These are phyloP conservation scores for Nemania sp. DNA, from an alignment of 2,329 filamentous ascomycete genomes.

Conservation along the genomic window DNA sequence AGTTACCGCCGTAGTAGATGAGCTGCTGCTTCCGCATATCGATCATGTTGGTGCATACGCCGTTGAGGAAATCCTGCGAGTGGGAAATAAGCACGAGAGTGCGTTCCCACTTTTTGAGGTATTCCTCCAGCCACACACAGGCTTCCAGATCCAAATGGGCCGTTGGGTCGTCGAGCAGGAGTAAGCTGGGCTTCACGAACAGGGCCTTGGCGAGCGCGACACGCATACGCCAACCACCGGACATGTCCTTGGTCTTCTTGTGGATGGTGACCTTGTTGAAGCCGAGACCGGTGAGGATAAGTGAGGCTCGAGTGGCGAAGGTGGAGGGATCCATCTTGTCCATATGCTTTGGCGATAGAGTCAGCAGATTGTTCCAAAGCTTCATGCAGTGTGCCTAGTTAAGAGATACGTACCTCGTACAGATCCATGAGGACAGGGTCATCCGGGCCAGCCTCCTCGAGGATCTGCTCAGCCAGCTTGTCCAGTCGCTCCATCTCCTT, in stretches of 20 bases:
- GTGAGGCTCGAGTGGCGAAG: constrained; percentile 91
- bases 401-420: constrained; percentile 76
- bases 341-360: constrained; percentile 71
- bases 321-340: constrained; percentile 98
- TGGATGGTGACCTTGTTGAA: constrained; percentile 98
- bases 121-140: constrained; percentile 99
- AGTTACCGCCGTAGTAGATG: constrained; percentile 99
- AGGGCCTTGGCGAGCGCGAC: constrained; percentile 96
- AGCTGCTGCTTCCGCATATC: constrained; percentile 92
- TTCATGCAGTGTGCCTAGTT: not conserved
- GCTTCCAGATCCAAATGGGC: constrained; percentile 99
- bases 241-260: constrained; percentile 99
- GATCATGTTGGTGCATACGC: constrained; percentile 97
- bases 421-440: constrained; percentile 88
- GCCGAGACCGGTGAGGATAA: constrained; percentile 96
- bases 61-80: constrained; percentile 98
- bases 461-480: constrained; percentile 82
- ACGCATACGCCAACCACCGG: constrained; percentile 99
- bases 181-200: constrained; percentile 95
- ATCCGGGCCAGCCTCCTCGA: constrained; percentile 92
- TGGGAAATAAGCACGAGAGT: constrained; percentile 96
- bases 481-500: constrained; percentile 90
- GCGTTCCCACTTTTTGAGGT: constrained; percentile 99
- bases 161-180: constrained; percentile 96
- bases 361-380: constrained; percentile 8